Evolutionary conservation across 1,139 yeast species (phyloP), one percentile per base, ranked within the genome.

Genomic region (Petasospora rhodanensis): DNA sequence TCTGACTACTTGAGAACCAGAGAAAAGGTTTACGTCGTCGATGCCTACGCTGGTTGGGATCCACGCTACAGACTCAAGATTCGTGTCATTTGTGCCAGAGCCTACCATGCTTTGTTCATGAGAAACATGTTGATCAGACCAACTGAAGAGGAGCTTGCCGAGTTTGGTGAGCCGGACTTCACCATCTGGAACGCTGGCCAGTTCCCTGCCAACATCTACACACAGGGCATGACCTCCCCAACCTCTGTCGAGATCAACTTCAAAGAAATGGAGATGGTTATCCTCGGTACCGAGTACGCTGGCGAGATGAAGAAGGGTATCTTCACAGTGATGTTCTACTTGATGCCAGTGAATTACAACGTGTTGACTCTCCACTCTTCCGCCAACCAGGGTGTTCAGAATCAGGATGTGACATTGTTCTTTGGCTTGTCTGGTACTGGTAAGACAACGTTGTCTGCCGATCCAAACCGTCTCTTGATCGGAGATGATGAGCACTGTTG

Each of bases 261-360:
- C 73, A 84, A 87, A 68, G 91, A 79, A 52, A 87, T 89, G 96
- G 98, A 91, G 68, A 91, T 91, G 98, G 89, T 91, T 50, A 91
- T 91, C 56, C 73, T 91, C 53, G 98, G 98, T 67, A 89, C 97
- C 35, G 97, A 91, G 70, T 91, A 91, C 59, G 97, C 97, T 40
- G 97, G 97, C 57, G 98, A 91, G 71, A 91, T 91, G 98, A 91
- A 91, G 74, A 91, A 91, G 72, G 98, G 98, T 70, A 87, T 91
- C 57, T 87, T 91, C 75, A 87, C 97, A 15, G 97, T 91, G 45
- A 91, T 91, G 97, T 91, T 91, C 70, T 91, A 91, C 75, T 73
- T 91, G 65, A 89, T 89, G 96, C 98, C 98, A 43, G 81, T 91
- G 56, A 85, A 76, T 66, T 85, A 89, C 71, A 67, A 85, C 55